A percentile compares a stretch with the other conserved stretches of the same genome.
These are phyloP conservation scores for Fusarium incarnatum DNA, from an alignment of 2,329 filamentous ascomycete genomes.

Conservation along the genomic window DNA sequence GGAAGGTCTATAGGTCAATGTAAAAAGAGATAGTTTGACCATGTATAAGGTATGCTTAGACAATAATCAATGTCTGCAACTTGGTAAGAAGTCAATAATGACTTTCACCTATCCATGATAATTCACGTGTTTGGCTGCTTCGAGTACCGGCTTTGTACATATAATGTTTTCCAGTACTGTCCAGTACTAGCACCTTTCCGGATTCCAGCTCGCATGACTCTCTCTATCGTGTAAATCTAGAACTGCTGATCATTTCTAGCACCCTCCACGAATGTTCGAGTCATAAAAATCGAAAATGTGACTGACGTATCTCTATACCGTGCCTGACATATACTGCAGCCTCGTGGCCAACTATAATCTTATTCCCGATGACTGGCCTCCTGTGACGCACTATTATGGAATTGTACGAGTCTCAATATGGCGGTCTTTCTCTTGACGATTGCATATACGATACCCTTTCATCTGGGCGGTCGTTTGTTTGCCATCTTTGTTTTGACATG, in stretches of 20 bases:
- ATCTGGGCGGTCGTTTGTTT: not conserved
- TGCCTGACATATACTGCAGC: not conserved
- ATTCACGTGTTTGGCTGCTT: not conserved
- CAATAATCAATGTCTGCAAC: not conserved
- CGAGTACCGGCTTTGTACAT: not conserved
- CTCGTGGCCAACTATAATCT: not conserved
- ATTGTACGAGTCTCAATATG: not conserved
- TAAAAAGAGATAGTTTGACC: not conserved
- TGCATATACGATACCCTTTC: no score
- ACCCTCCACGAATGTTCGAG: not conserved
- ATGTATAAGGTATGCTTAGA: not conserved
- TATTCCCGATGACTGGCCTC: not conserved
- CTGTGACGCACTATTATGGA: not conserved
- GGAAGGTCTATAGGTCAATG: not conserved
- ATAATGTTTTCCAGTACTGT: not conserved
- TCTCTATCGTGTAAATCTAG: not conserved
- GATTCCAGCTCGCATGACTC: not conserved
- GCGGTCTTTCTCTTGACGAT: not conserved
- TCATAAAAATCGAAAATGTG: not conserved
- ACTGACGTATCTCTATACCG: not conserved
- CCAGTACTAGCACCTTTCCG: not conserved
- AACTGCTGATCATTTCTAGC: conserved; percentile 18
- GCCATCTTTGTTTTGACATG: not conserved
- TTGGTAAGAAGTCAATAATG: not conserved
- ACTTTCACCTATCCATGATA: not conserved